phyloP scores from a whole-genome alignment of 1,284 basidiomycete species.

The Schizophyllum commune region DNA sequence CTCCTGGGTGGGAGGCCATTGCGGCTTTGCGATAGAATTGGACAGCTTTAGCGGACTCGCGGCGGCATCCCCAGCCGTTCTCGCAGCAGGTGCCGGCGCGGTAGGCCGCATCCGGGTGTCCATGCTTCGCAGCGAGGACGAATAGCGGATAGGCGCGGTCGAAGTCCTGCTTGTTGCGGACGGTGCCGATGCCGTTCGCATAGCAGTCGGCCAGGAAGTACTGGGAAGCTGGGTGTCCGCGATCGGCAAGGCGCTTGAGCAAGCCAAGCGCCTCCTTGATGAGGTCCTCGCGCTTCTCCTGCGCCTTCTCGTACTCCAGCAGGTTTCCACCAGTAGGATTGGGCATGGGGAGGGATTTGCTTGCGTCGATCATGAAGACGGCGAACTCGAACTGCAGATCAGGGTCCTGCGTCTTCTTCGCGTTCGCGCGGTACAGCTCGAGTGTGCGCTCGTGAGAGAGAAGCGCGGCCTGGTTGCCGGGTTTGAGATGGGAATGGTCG shows the following conservation, averaged over 20 bases:
- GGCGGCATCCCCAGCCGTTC: slow-evolving; percentile 96
- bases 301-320: slow-evolving; percentile 72
- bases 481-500: slow-evolving; percentile 90
- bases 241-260: slow-evolving; percentile 86
- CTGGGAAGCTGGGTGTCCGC: slow-evolving; percentile 91
- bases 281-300: slow-evolving; percentile 80
- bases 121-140: slow-evolving; percentile 94
- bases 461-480: slow-evolving; percentile 87
- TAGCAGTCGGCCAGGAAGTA: slow-evolving; percentile 98
- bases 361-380: slow-evolving; percentile 97
- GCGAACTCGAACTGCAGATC: slow-evolving; percentile 98
- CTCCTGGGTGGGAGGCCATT: slow-evolving; percentile 85
- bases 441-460: slow-evolving; percentile 94
- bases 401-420: slow-evolving; percentile 98
- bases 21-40: slow-evolving; percentile 94
- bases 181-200: slow-evolving; percentile 92
- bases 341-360: slow-evolving; percentile 79
- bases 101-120: slow-evolving; percentile 95
- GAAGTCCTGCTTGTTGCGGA: slow-evolving; percentile 88
- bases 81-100: slow-evolving; percentile 97
- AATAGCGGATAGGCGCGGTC: slow-evolving; percentile 96
- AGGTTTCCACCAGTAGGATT: slow-evolving; percentile 57
- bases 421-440: slow-evolving; percentile 94
- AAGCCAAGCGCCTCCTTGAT: slow-evolving; percentile 81
- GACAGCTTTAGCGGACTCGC: slow-evolving; percentile 87